These are phyloP conservation scores for Bretziella fagacearum DNA, from an alignment of 2,329 filamentous ascomycete species.

Conservation along the genomic window DNA sequence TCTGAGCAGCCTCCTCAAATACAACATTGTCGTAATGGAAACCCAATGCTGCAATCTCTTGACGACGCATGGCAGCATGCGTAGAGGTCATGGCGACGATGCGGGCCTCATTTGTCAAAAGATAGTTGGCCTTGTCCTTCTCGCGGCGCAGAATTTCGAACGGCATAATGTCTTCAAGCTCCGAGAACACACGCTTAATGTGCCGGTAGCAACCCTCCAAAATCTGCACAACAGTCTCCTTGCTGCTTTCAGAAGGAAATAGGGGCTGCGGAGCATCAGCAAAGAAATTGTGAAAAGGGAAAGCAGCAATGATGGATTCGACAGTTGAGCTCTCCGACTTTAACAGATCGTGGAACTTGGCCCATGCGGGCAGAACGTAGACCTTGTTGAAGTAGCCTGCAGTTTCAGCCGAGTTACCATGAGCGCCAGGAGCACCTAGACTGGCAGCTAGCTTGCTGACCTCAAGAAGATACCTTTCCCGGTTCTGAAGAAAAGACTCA, in stretches of 20 bases:
- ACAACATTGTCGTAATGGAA: conserved; percentile 97
- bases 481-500: conserved; percentile 85
- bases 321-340: conserved; percentile 38
- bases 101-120: conserved; percentile 87
- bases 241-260: conserved; percentile 50
- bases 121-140: conserved; percentile 87
- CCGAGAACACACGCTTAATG: conserved; percentile 75
- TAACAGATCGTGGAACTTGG: conserved; percentile 51
- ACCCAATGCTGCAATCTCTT: conserved; percentile 78
- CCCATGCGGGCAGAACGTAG: conserved; percentile 78
- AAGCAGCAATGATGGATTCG: conserved; percentile 50
- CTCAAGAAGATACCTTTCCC: conserved; percentile 59
- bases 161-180: conserved; percentile 81
- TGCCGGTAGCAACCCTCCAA: conserved; percentile 76
- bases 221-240: conserved; percentile 54
- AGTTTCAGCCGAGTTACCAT: conserved; percentile 90
- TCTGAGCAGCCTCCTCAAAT: conserved; percentile 96
- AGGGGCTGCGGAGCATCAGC: conserved; percentile 71
- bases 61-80: conserved; percentile 83
- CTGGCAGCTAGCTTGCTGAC: conserved; percentile 74
- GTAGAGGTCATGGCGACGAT: conserved; percentile 98
- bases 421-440: conserved; percentile 77
- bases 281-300: conserved; percentile 84
- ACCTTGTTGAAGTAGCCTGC: conserved; percentile 93
- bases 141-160: conserved; percentile 86